Evolutionary conservation across 805 yeast genomes (phyloP).

Genomic region (Sugiyamaella floridensis): DNA sequence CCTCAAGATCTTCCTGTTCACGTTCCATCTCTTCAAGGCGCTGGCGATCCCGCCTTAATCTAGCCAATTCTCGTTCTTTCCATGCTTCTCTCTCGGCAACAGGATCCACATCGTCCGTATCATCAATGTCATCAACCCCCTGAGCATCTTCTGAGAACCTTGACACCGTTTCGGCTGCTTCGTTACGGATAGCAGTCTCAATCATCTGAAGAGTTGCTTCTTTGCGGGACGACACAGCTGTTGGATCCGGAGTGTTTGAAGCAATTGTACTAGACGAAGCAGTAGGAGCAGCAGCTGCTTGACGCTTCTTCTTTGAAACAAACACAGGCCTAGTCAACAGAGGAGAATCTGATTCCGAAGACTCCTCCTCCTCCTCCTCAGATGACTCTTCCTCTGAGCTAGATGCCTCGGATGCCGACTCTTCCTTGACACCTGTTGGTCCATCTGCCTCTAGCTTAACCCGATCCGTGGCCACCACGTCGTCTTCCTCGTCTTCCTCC

Average conservation of each 20-base stretch:
- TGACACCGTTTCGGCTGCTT: conserved; percentile 20
- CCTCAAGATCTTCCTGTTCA: conserved; percentile 32
- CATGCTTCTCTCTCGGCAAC: conserved; percentile 39
- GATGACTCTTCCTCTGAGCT: conserved; percentile 6
- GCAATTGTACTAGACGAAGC: conserved; percentile 3
- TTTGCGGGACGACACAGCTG: conserved; percentile 5
- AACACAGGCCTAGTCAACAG: conserved; percentile 24
- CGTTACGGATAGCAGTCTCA: conserved; percentile 26
- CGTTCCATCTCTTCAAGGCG: conserved; percentile 28
- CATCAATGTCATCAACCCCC: conserved; percentile 38
- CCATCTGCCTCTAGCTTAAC: conserved; percentile 15
- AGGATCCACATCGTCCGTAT: conserved; percentile 54
- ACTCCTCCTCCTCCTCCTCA: conserved; percentile 10
- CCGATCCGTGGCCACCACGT: conserved; percentile 24
- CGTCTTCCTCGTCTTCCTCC: conserved; percentile 28
- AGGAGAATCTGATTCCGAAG: background rate
- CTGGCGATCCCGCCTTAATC: conserved; percentile 36
- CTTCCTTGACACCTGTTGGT: background rate
- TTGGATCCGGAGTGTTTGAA: conserved; percentile 4
- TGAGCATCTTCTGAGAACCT: conserved; percentile 20
- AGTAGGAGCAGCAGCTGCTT: conserved; percentile 6
- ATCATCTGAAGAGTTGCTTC: conserved; percentile 22
- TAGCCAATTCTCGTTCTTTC: conserved; percentile 35
- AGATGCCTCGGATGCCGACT: background rate
- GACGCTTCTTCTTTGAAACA: conserved; percentile 24